Evolutionary conservation across 768 basidiomycete genomes (phyloP).

Genomic region (Hygrophorus pudorinus): DNA sequence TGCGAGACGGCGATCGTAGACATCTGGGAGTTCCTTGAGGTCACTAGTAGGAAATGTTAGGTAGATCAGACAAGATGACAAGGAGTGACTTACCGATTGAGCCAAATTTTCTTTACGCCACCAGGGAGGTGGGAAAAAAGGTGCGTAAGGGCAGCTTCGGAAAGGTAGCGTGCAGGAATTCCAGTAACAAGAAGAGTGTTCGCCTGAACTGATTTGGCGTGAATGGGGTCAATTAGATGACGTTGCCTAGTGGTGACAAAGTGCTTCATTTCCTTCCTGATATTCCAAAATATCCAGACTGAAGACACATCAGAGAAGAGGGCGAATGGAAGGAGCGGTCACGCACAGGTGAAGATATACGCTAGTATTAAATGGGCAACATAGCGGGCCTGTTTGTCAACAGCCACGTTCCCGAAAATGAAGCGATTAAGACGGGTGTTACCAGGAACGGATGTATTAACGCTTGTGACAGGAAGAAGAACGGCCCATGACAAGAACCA

Average conservation of each 20-base stretch:
- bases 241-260: slow-evolving; percentile 76
- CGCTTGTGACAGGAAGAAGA: slow-evolving; percentile 66
- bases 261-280: slow-evolving; percentile 69
- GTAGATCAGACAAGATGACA: background rate
- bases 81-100: slow-evolving; percentile 57
- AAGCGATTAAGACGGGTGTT: slow-evolving; percentile 57
- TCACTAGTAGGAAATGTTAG: slow-evolving; percentile 23
- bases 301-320: background rate
- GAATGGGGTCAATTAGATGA: slow-evolving; percentile 64
- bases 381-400: slow-evolving; percentile 44
- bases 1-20: slow-evolving; percentile 65
- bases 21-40: slow-evolving; percentile 76
- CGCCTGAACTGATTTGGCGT: slow-evolving; percentile 75
- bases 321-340: slow-evolving; percentile 1
- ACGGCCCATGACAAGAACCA: slow-evolving; percentile 87
- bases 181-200: slow-evolving; percentile 88
- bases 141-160: slow-evolving; percentile 51
- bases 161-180: slow-evolving; percentile 71
- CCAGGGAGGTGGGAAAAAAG: slow-evolving; percentile 83
- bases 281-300: slow-evolving; percentile 85
- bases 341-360: slow-evolving; percentile 71
- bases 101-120: slow-evolving; percentile 85
- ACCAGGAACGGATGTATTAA: slow-evolving; percentile 34
- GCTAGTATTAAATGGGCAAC: slow-evolving; percentile 71
- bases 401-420: slow-evolving; percentile 70